Evolutionary conservation across 164 flowering plant genomes (phyloP).

Genomic region (Magnolia officinalis): DNA sequence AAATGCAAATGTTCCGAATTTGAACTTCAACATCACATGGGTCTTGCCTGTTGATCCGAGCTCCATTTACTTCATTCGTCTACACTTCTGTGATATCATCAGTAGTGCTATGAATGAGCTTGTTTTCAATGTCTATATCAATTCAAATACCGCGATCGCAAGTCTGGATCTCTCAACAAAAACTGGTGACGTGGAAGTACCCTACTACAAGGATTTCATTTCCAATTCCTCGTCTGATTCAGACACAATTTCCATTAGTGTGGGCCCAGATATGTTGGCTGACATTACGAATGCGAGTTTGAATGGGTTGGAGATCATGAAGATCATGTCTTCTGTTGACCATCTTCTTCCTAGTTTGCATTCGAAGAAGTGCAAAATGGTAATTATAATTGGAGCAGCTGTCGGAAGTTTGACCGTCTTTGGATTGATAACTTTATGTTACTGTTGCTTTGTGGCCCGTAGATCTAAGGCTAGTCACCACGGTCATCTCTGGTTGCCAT

Average conservation of each 20-base stretch:
- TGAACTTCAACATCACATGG: slow-evolving; percentile 89
- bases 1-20: slow-evolving; percentile 41
- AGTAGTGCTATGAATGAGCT: slow-evolving; percentile 54
- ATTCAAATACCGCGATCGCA: slow-evolving; percentile 43
- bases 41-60: slow-evolving; percentile 63
- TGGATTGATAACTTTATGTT: slow-evolving; percentile 38
- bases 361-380: slow-evolving; percentile 36
- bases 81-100: slow-evolving; percentile 84
- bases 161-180: slow-evolving; percentile 61
- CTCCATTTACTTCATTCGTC: slow-evolving; percentile 64
- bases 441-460: slow-evolving; percentile 43
- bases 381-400: slow-evolving; percentile 42
- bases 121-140: slow-evolving; percentile 56
- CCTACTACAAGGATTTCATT: slow-evolving; percentile 69
- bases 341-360: slow-evolving; percentile 35
- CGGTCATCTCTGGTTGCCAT: slow-evolving; percentile 69
- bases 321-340: slow-evolving; percentile 48
- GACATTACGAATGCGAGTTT: slow-evolving; percentile 50
- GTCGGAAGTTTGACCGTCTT: slow-evolving; percentile 42
- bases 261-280: slow-evolving; percentile 68
- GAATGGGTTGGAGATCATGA: slow-evolving; percentile 91
- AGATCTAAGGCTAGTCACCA: slow-evolving; percentile 45
- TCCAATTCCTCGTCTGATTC: slow-evolving; percentile 45
- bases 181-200: slow-evolving; percentile 43
- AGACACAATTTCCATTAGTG: slow-evolving; percentile 53